Conservation (phyloP, 768 basidiomycete genomes). For the Psilocybe sp. region DNA sequence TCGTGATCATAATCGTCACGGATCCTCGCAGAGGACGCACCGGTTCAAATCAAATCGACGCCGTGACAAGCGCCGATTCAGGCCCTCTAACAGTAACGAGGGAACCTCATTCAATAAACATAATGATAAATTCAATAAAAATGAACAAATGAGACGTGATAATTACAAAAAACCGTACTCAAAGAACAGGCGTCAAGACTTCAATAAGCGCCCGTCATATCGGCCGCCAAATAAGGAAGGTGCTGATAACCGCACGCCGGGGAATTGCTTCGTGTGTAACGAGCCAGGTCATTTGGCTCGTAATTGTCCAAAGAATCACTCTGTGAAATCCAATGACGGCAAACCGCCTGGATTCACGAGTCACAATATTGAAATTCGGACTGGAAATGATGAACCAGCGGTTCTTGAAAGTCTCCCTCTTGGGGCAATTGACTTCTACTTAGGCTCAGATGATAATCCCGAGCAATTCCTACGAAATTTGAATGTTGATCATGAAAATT, state of each 20-base stretch:
- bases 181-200: too few relatives aligned
- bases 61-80: too few relatives aligned
- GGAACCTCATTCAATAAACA: too few relatives aligned
- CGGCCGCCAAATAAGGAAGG: slow-evolving; percentile 3
- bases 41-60: too few relatives aligned
- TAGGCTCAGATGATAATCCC: background rate
- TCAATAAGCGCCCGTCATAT: too few relatives aligned
- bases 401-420: slow-evolving; percentile 13
- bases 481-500: background rate
- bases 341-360: slow-evolving; percentile 7
- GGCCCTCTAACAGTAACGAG: too few relatives aligned
- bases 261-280: slow-evolving; percentile 22
- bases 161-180: too few relatives aligned
- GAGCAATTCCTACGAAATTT: background rate
- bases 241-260: slow-evolving; percentile 6
- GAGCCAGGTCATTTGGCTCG: slow-evolving; percentile 20
- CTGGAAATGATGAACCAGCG: slow-evolving; percentile 1
- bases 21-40: too few relatives aligned
- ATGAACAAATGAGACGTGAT: too few relatives aligned
- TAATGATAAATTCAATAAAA: too few relatives aligned
- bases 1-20: too few relatives aligned
- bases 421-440: slow-evolving; percentile 1
- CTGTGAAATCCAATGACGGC: slow-evolving; percentile 1
- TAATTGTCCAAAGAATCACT: slow-evolving; percentile 21
- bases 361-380: slow-evolving; percentile 1